phyloP scores from a whole-genome alignment of 768 basidiomycete species.

The Russula lepida region DNA sequence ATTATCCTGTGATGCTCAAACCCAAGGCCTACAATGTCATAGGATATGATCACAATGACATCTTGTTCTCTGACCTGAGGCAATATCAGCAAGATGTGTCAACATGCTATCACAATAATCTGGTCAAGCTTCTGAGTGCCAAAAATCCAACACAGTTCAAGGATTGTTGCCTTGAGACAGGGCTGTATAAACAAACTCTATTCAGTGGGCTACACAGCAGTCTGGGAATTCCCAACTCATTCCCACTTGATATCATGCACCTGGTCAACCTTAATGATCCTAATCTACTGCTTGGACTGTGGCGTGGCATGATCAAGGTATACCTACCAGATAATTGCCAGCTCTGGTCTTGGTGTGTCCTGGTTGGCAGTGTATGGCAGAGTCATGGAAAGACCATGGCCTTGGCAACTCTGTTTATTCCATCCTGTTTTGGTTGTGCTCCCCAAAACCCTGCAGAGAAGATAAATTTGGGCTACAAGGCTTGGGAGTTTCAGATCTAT shows the following conservation, averaged over 20 bases:
- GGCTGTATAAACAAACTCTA: background rate
- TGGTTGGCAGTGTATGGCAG: background rate
- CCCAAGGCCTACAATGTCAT: background rate
- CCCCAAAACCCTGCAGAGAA: no score
- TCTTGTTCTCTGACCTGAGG: no score
- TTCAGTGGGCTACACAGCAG: background rate
- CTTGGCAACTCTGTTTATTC: no score
- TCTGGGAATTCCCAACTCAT: background rate
- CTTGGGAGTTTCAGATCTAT: slow-evolving; percentile 24
- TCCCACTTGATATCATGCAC: background rate
- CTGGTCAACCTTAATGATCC: no score
- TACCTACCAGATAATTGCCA: background rate
- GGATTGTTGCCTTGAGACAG: no score
- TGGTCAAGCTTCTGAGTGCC: background rate
- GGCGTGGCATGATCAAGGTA: background rate
- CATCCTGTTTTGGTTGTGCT: background rate
- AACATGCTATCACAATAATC: background rate
- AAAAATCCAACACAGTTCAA: no score
- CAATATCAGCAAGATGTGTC: rapidly evolving
- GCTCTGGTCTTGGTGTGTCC: background rate
- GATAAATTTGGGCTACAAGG: slow-evolving; percentile 30
- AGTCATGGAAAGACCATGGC: background rate
- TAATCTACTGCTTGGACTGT: no score
- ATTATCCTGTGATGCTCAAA: no score
- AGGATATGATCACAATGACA: background rate